Base-by-base conservation (phyloP, 1,139 yeast species). In the Yamadazyma oceani region DNA sequence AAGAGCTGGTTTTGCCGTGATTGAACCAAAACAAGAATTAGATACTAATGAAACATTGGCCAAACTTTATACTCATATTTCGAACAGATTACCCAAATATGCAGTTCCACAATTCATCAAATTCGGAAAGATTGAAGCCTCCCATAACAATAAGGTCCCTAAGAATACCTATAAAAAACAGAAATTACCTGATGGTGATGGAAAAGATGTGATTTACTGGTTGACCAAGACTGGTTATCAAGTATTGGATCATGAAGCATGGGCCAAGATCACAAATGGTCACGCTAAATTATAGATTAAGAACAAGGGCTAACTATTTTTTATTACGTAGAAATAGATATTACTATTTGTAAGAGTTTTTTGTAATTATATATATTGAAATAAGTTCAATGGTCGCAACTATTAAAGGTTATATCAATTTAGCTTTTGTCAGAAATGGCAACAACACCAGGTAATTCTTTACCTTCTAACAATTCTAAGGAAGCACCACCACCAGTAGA, bases 401-500 rank as follows among this genome's bases (percentile, higher is more conserved):
- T n/a, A n/a, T n/a, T n/a, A n/a, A n/a, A n/a, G n/a, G n/a, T n/a
- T n/a, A n/a, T n/a, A n/a, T n/a, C n/a, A n/a, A n/a, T n/a, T 26
- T 39, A 42, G 31, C 32, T 34, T 29, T 42, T 42, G 26, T 39
- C 41, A 43, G 51, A 53, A 57, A 89, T 82, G 66, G 92, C 94
- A 62, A 77, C 80, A 51, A 90, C 97, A 80, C 97, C 97, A 54
- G 97, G 97, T 61, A 90, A 80, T 54, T 78, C 94, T 81, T 90
- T 90, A 74, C 97, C 97, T 76, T 90, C 97, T 64, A 90, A 83
- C 66, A 90, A 83, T 73, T 90, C 97, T 66, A 90, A 80, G 45
- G 97, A 89, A 51, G 97, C 97, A 80, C 97, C 97, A 73, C 97
- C 97, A 73, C 97, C 97, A 49, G 97, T 90, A 51, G 97, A 89